Percentiles rank a stretch among this genome's conserved stretches.
These are phyloP conservation scores for Cladosporium oxysporum DNA, from an alignment of 2,329 filamentous ascomycete species.

Conservation along the genomic window DNA sequence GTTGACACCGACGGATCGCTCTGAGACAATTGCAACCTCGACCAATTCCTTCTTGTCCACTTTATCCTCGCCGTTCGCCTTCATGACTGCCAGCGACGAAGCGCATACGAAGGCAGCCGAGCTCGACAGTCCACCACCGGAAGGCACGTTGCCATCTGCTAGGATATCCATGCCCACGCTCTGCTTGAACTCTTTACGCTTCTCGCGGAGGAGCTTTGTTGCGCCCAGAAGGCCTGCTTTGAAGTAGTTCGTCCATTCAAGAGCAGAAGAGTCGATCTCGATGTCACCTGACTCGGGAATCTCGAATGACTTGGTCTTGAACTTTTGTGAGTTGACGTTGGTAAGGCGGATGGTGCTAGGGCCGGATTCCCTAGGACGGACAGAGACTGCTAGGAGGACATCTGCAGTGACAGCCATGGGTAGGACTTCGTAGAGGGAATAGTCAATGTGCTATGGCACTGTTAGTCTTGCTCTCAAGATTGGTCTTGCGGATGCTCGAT, in stretches of 20 bases:
- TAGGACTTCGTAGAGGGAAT: conserved; percentile 92
- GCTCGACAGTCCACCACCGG: conserved; percentile 87
- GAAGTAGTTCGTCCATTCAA: conserved; percentile 99
- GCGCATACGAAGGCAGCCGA: conserved; percentile 93
- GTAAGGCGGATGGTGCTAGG: conserved; percentile 71
- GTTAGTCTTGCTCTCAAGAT: conserved; percentile 16
- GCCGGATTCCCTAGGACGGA: conserved; percentile 54
- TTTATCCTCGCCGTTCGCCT: conserved; percentile 73
- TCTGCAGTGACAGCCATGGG: conserved; percentile 95
- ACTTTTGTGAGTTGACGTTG: conserved; percentile 76
- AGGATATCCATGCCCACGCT: conserved; percentile 82
- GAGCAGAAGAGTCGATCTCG: conserved; percentile 75
- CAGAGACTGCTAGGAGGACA: conserved; percentile 77
- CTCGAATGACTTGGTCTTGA: conserved; percentile 72
- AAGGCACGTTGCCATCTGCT: conserved; percentile 88
- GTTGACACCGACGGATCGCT: conserved; percentile 92
- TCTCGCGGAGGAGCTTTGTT: conserved; percentile 71
- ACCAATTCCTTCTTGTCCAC: conserved; percentile 91
- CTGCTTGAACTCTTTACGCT: conserved; percentile 60
- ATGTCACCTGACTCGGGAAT: conserved; percentile 61
- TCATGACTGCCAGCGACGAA: conserved; percentile 83
- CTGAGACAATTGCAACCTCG: conserved; percentile 90
- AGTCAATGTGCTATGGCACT: conserved; percentile 76
- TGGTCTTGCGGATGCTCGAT: background rate
- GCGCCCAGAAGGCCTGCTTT: conserved; percentile 86